Evolutionary conservation across 495 filamentous ascomycete genomes (phyloP), one percentile per base, ranked within the genome.

Genomic region (Talaromyces thailandensis): DNA sequence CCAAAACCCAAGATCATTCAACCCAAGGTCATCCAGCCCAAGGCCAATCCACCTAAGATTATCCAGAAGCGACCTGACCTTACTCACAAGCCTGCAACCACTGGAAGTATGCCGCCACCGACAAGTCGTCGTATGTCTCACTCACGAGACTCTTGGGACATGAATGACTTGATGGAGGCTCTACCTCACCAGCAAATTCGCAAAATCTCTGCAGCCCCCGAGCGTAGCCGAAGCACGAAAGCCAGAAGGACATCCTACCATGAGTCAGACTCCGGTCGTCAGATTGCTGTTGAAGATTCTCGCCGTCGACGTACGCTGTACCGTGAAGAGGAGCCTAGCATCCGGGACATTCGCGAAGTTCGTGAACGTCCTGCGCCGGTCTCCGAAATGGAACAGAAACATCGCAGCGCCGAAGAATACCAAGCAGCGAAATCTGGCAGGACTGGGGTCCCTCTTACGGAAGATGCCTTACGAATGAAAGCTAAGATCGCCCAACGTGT

Each of bases 331-430:
- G 68, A 65, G 2, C 62, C 64, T 4, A 67, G 63, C 25, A 65
- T 62, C 58, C 61, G 56, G 6, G 64, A 53, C 8, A 65, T 64
- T 21, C 65, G 68, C 48, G 73, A 74, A 51, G 66, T 69, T 50
- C 58, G 43, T 21, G 43, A 48, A 48, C 43, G 43, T 9, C 48
- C n/a, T 11, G 16, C 29, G 23, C 14, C 28, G n/a, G 18, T 52
- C 8, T 51, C 60, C 28, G 70, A 73, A 35, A 51, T 75, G 25
- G 73, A 71, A 24, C 71, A 73, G 16, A 73, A 75, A 63, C 63
- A 75, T 23, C 68, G 70, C 1, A 69, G 64, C 40, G 70, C 69
- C 2, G 78, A 80, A 60, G 68, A 69, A 31, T 80, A 80, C 63
- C 76, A 79, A 62, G 75, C 73, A 8, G 66, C 66, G 14, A 67